Base-by-base conservation (phyloP, 805 yeast genomes). In the Zygosaccharomyces gambellarensis region DNA sequence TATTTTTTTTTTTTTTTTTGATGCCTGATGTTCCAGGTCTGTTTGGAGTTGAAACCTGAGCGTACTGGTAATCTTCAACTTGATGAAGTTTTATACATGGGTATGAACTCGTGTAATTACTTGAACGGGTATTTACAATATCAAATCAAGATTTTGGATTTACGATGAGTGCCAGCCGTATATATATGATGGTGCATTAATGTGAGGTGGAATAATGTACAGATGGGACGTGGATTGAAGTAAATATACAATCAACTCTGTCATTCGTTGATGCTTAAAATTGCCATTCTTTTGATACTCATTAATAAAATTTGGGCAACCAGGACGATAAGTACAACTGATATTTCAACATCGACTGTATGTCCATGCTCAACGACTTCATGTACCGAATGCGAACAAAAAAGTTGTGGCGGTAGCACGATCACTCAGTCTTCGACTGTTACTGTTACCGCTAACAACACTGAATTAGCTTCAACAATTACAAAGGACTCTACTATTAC, bases 401-500 rank as follows among this genome's bases (percentile, higher is more conserved):
- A 21, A 12, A 11, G 14, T 29, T 22, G 25, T 40, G 34, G 23
- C 17, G 31, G 10, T 22, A 45, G 17, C 17, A 17, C 47, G 11
- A 27, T 39, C 23, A 34, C 53, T 12, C 19, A 41, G 25, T 34
- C 48, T 9, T 30, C 43, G 9, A 28, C 47, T 28, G 30, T 39
- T 17, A 14, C 48, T 6, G n/a, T 17, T 19, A 30, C 48, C 38
- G 19, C 25, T 34, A n/a, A 14, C 23, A 30, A 28, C n/a, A 23
- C n/a, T 21, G 25, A 27, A 30, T 23, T 27, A 30, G 36, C 47
- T 2, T 6, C 36, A 7, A 39, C 41, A 17, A 31, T 22, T 22
- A 50, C 50, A 7, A 31, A 21, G 5, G 36, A 38, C 17, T 4
- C 11, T 6, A 28, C 30, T n/a, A 30, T 12, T 31, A 22, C 27